phyloP scores from a whole-genome alignment of 352 stramenopile species.

The Phytopythium sindhum region DNA sequence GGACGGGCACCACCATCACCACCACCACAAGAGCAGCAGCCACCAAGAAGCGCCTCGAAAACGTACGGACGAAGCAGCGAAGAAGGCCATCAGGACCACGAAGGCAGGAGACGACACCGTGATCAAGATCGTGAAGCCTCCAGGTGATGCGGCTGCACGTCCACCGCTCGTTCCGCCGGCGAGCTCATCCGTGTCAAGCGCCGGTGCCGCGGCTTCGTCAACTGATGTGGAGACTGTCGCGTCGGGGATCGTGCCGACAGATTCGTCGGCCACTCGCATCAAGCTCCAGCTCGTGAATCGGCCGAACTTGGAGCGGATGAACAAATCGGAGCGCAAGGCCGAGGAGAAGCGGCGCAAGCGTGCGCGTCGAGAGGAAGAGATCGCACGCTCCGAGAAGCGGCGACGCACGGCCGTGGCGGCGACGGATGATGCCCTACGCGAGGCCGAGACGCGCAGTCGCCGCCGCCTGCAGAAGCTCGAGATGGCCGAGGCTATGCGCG shows the following conservation, averaged over 20 bases:
- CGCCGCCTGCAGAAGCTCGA: conserved; percentile 66
- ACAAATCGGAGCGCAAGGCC: conserved; percentile 82
- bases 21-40: neutral
- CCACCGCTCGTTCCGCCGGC: conserved; percentile 1
- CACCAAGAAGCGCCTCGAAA: neutral
- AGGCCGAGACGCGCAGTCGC: conserved; percentile 72
- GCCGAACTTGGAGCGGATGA: conserved; percentile 68
- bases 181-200: neutral
- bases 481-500: conserved; percentile 53
- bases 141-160: neutral
- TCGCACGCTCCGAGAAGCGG: conserved; percentile 72
- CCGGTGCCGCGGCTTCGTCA: too few species aligned
- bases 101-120: neutral
- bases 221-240: neutral
- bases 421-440: conserved; percentile 75
- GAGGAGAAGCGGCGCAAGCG: conserved; percentile 83
- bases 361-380: conserved; percentile 66
- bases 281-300: conserved; percentile 69
- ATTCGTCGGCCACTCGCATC: conserved; percentile 47
- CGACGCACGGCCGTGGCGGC: conserved; percentile 70
- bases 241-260: conserved; percentile 10
- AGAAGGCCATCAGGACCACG: neutral
- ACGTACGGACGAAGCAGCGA: neutral
- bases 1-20: conserved; percentile 22
- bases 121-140: conserved; percentile 2